These are phyloP conservation scores for Saturnispora sekii DNA, from an alignment of 805 yeast genomes.

Conservation along the genomic window DNA sequence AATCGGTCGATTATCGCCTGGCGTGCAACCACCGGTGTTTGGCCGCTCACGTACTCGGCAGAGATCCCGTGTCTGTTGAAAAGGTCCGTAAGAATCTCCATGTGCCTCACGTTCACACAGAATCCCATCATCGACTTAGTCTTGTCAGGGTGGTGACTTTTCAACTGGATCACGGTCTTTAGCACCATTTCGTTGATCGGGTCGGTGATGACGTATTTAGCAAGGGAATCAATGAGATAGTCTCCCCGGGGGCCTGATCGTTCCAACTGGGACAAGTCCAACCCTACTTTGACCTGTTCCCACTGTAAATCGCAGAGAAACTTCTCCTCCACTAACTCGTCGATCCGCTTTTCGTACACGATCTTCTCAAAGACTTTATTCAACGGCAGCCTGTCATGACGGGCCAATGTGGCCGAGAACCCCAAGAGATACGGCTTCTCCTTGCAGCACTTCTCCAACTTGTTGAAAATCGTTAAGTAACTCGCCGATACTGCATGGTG, in stretches of 20 bases:
- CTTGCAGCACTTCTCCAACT: slow-evolving; percentile 36
- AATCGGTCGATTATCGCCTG: slow-evolving; percentile 46
- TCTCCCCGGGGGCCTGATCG: slow-evolving; percentile 32
- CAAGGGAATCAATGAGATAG: slow-evolving; percentile 41
- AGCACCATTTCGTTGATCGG: slow-evolving; percentile 48
- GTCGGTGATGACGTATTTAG: slow-evolving; percentile 44
- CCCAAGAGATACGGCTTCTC: slow-evolving; percentile 58
- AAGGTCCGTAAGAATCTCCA: too few species aligned
- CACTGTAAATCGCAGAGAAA: slow-evolving; percentile 65
- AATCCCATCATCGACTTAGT: slow-evolving; percentile 64
- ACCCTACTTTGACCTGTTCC: slow-evolving; percentile 41
- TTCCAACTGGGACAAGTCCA: slow-evolving; percentile 21
- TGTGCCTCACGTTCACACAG: slow-evolving; percentile 49
- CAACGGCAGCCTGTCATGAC: slow-evolving; percentile 62
- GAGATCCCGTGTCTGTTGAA: slow-evolving; percentile 40
- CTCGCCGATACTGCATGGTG: slow-evolving; percentile 79
- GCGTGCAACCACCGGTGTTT: slow-evolving; percentile 46
- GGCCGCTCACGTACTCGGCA: slow-evolving; percentile 65
- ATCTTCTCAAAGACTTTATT: slow-evolving; percentile 58
- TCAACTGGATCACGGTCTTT: slow-evolving; percentile 40
- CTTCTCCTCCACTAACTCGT: slow-evolving; percentile 55
- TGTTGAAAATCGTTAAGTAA: slow-evolving; percentile 46
- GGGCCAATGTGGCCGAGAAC: slow-evolving; percentile 76
- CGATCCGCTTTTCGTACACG: slow-evolving; percentile 56
- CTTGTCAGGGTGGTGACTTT: slow-evolving; percentile 22